phyloP scores from a whole-genome alignment of 441 rosid genomes.

The Erysimum cheiri region DNA sequence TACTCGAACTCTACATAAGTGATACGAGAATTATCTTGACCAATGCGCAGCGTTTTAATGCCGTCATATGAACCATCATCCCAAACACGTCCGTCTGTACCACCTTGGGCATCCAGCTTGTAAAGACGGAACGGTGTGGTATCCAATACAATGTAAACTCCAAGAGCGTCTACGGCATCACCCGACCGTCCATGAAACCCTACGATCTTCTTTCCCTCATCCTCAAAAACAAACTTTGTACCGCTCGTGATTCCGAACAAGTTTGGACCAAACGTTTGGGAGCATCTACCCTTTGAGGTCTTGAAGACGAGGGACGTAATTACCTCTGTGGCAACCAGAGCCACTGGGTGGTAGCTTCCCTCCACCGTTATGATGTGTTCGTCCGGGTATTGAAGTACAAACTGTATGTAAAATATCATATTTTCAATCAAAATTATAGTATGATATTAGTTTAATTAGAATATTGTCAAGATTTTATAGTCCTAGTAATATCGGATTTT shows the following conservation, averaged over 20 bases:
- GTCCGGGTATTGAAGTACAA: slow-evolving; percentile 28
- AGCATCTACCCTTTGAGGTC: slow-evolving; percentile 39
- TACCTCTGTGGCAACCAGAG: slow-evolving; percentile 8
- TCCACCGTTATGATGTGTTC: slow-evolving; percentile 38
- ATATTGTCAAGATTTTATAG: background rate
- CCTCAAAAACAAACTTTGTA: slow-evolving; percentile 30
- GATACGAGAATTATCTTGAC: slow-evolving; percentile 33
- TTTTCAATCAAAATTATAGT: background rate
- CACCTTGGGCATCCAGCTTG: slow-evolving; percentile 41
- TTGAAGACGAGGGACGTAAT: slow-evolving; percentile 36
- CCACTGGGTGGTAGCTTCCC: slow-evolving; percentile 32
- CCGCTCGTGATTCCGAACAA: slow-evolving; percentile 18
- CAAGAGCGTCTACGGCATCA: slow-evolving; percentile 38
- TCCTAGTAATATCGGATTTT: background rate
- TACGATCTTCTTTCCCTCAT: slow-evolving; percentile 27
- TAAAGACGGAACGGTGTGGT: slow-evolving; percentile 14
- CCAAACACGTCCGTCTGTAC: slow-evolving; percentile 29
- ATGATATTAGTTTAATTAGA: no score
- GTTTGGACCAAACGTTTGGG: slow-evolving; percentile 38
- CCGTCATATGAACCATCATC: slow-evolving; percentile 37
- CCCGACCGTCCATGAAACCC: slow-evolving; percentile 39
- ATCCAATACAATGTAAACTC: slow-evolving; percentile 19
- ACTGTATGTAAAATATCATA: slow-evolving; percentile 13
- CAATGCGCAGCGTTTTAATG: slow-evolving; percentile 12
- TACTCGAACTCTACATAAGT: slow-evolving; percentile 36